phyloP scores from a whole-genome alignment of 1,284 basidiomycete genomes.

The Spongiforma sp. region DNA sequence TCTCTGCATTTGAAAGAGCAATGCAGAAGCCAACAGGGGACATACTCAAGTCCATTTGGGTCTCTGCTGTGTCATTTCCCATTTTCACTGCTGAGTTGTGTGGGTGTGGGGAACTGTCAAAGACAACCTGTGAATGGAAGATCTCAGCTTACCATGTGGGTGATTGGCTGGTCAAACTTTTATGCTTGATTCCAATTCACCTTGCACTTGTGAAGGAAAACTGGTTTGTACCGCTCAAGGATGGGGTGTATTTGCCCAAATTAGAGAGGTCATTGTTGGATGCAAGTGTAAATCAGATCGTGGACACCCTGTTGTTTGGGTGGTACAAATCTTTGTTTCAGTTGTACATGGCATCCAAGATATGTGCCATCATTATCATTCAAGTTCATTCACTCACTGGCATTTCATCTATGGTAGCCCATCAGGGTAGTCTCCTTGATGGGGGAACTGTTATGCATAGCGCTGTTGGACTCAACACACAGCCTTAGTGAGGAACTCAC shows the following conservation, averaged over 20 bases:
- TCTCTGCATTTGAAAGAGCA: constrained; percentile 49
- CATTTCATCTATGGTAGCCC: constrained; percentile 42
- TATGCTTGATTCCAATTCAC: constrained; percentile 69
- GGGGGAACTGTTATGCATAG: too few relatives aligned
- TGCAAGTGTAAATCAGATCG: constrained; percentile 57
- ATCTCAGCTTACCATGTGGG: constrained; percentile 50
- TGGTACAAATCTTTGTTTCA: constrained; percentile 71
- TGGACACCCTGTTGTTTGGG: constrained; percentile 59
- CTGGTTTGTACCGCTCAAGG: constrained; percentile 62
- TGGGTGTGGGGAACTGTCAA: constrained; percentile 20
- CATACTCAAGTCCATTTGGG: constrained; percentile 40
- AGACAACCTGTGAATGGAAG: constrained; percentile 28
- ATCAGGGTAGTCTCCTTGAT: constrained; percentile 68
- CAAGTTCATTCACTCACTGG: neutral
- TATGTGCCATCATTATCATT: constrained; percentile 20
- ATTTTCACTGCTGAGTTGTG: constrained; percentile 14
- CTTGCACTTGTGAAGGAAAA: constrained; percentile 63
- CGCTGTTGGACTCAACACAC: too few relatives aligned
- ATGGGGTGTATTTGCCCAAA: constrained; percentile 55
- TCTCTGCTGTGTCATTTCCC: constrained; percentile 35
- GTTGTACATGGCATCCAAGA: constrained; percentile 64
- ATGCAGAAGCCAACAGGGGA: constrained; percentile 57
- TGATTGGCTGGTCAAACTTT: constrained; percentile 64
- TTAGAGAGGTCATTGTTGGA: constrained; percentile 58
- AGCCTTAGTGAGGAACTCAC: too few relatives aligned